Evolutionary conservation across 768 basidiomycete genomes (phyloP).

Genomic region (Serendipita sp.): DNA sequence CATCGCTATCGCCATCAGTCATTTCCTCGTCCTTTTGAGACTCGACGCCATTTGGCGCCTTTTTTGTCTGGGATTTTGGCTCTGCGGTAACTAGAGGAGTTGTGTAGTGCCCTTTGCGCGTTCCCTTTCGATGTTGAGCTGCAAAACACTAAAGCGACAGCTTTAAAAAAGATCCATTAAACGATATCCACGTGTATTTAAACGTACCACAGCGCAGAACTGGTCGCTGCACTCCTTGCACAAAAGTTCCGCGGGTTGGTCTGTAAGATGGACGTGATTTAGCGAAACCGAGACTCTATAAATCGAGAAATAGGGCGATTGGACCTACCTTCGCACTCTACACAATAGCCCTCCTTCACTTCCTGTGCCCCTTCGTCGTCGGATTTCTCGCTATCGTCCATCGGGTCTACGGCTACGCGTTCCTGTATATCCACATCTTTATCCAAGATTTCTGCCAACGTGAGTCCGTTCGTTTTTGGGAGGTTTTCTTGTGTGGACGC

Average conservation of each 20-base stretch:
- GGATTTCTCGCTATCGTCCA: slow-evolving; percentile 1
- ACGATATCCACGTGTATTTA: neutral
- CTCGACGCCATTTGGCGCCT: slow-evolving; percentile 12
- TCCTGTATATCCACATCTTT: slow-evolving; percentile 6
- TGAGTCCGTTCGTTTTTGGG: neutral
- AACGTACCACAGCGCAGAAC: slow-evolving; percentile 50
- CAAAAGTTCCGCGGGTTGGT: slow-evolving; percentile 63
- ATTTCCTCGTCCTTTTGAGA: slow-evolving; percentile 29
- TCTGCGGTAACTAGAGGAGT: slow-evolving; percentile 27
- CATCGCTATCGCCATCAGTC: slow-evolving; percentile 26
- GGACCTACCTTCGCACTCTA: slow-evolving; percentile 68
- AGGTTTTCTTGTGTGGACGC: neutral
- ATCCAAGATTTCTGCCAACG: neutral
- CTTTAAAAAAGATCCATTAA: neutral
- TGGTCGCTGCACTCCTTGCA: slow-evolving; percentile 59
- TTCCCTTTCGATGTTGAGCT: slow-evolving; percentile 69
- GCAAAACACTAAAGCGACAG: slow-evolving; percentile 38
- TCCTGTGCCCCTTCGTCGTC: slow-evolving; percentile 10
- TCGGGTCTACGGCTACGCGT: neutral
- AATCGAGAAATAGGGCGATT: neutral
- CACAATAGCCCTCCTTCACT: slow-evolving; percentile 25
- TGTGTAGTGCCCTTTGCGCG: slow-evolving; percentile 45
- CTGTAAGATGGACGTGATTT: slow-evolving; percentile 23
- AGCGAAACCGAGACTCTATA: neutral
- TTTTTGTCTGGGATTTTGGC: slow-evolving; percentile 9